Evolutionary conservation across 1,284 basidiomycete species (phyloP), one percentile per base, ranked within the genome.

Genomic region (Coriolopsis trogii): DNA sequence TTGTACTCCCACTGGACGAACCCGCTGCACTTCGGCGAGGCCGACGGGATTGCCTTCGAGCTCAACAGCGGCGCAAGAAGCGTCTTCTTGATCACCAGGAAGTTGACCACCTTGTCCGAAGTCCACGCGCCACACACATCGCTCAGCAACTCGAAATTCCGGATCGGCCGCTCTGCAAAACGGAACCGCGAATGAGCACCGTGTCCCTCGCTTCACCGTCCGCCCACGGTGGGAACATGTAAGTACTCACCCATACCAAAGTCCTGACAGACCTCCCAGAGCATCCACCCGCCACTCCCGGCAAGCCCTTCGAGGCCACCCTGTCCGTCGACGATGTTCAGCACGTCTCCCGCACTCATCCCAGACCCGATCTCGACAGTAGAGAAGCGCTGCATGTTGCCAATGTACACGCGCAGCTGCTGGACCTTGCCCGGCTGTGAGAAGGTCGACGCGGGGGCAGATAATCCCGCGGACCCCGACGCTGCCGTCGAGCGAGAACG

Each of bases 1-100:
- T 93, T 95, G 46, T 77, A 78, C 73, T 95, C 91, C 78, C 86
- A 88, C 68, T 95, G 89, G 15, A 95, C 82, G 67, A 85, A 93
- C 5, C 86, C 85, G 37, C 83, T 79, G 64, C 81, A 75, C 20
- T 74, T 79, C 5, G 92, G 92, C 3, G 89, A 84, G 58, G 78
- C 83, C 1, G 80, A 72, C 6, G 91, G 91, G 36, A 93, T 79
- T 39, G 80, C 80, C 87, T 90, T 59, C 31, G 48, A 28, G 61
- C 80, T 79, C 26, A 93, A 70, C 40, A 79, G 63, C 15, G 68
- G 65, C 20, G 84, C 84, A 28, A 89, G 70, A 15, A 80, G 76
- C 4, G 89, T 90, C 63, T 84, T 76, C 70, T 85, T 90, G 65
- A 92, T 73, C 46, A 95, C 74, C 58, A 95, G 86, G 23, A 81